phyloP scores from a whole-genome alignment of 257 asterid genomes.

The Capsicum pubescens region DNA sequence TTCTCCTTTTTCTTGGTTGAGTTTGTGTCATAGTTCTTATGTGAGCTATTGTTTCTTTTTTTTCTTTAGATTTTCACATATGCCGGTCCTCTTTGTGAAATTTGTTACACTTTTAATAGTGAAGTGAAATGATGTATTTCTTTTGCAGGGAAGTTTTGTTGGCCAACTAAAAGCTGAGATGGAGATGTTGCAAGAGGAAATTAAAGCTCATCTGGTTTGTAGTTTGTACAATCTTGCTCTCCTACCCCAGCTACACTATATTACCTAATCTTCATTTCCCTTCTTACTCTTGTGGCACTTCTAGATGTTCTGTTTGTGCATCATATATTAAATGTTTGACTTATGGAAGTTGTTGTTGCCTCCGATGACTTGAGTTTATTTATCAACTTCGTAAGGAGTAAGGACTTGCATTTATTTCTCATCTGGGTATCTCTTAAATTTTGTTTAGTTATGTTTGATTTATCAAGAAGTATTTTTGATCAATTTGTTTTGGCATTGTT shows the following conservation, averaged over 20 bases:
- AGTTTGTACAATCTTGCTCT: conserved; percentile 49
- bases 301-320: conserved; percentile 9
- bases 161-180: conserved; percentile 77
- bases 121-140: conserved; percentile 33
- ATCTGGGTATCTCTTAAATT: conserved; percentile 1
- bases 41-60: not conserved
- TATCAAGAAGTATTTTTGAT: not conserved
- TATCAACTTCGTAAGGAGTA: not conserved
- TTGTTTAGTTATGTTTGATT: conserved; percentile 1
- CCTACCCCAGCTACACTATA: not conserved
- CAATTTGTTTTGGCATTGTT: conserved; percentile 8
- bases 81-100: not conserved
- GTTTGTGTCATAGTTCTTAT: not conserved
- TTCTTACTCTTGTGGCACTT: not conserved
- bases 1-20: conserved; percentile 16
- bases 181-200: conserved; percentile 81
- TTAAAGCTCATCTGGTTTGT: conserved; percentile 80
- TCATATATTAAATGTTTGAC: not conserved
- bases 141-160: conserved; percentile 74
- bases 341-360: conserved; percentile 2
- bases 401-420: conserved; percentile 2
- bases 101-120: conserved; percentile 31
- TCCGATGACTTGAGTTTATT: not conserved
- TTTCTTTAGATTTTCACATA: not conserved
- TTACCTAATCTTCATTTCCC: conserved; percentile 7